phyloP scores from a whole-genome alignment of 257 asterid species.

The Coffea eugenioides region DNA sequence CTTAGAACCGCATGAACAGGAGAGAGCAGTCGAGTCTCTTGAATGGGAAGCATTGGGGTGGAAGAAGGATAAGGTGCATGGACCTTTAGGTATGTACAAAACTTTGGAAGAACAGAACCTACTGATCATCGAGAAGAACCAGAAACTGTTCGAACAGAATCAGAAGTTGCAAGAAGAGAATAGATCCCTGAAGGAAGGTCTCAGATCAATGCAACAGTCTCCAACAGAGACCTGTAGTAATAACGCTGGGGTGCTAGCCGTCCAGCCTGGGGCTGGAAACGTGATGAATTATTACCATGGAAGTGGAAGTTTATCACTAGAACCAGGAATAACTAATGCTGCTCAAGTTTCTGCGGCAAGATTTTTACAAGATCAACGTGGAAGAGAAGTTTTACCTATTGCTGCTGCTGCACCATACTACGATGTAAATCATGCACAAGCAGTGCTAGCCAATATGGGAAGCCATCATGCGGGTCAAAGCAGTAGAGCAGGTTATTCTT shows the following conservation, averaged over 20 bases:
- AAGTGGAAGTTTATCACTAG: neutral
- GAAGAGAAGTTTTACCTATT: neutral
- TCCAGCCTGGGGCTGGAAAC: neutral
- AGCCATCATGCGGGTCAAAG: neutral
- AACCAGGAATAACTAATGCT: no score
- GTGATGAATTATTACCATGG: neutral
- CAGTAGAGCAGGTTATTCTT: neutral
- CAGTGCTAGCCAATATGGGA: neutral
- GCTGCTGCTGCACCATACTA: no score
- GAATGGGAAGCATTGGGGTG: conserved; percentile 33
- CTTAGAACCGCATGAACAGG: neutral
- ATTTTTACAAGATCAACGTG: neutral
- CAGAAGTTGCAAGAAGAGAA: neutral
- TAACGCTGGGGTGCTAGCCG: no score
- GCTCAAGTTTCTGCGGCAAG: no score
- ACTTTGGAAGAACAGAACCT: neutral
- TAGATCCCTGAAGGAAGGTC: neutral
- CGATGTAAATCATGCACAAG: neutral
- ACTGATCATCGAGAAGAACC: neutral
- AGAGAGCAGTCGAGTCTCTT: conserved; percentile 15
- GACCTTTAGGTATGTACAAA: conserved; percentile 14
- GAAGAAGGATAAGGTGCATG: conserved; percentile 13
- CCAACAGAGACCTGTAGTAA: no score
- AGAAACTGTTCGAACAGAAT: neutral
- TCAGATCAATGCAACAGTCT: neutral